Base-by-base conservation (phyloP, 2,329 filamentous ascomycete species). In the Aspergillus fischeri region DNA sequence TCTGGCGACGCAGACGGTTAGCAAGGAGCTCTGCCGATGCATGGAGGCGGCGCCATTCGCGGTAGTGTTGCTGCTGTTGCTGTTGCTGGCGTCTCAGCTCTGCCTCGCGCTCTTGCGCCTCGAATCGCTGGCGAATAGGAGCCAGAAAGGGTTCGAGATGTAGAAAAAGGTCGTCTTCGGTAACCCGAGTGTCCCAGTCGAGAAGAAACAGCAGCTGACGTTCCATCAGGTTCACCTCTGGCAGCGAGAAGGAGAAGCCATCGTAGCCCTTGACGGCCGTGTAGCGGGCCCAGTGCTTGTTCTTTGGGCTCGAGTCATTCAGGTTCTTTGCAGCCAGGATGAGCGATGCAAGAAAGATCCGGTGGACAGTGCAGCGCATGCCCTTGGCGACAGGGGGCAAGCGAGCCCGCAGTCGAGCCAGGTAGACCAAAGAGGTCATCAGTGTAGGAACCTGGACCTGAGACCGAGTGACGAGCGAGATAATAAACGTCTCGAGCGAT, bases 201-300 rank as follows among this genome's bases (percentile, higher is more conserved):
- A 99, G 83, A 47, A 99, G 84, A 80, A 91, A 94, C 53, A 99
- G 87, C 29, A 99, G 84, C 78, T 99, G 94, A 83, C 96, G 95
- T 83, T 99, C 94, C 94, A 99, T 99, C 61, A 97, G 83, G 80
- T 99, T 99, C 68, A 99, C 94, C 78, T 99, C 94, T 38, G 91
- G 94, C 65, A 92, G 83, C 68, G 87, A 93, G 82, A 99, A 97
- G 67, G 92, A 90, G 70, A 97, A 99, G 70, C 81, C 85, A 10
- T 86, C 86, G 73, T 81, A 88, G 54, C 84, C 85, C 61, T 82
- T 83, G 66, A 96, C 87, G 68, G 87, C 80, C 59, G 89, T 96
- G 81, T 97, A 99, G 69, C 87, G 88, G 63, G 94, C 92, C 94
- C 94, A 99, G 83, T 99, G 94, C 86, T 97, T 97, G 85, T 99